Evolutionary conservation across 2,329 filamentous ascomycete genomes (phyloP).

Genomic region (Fusarium sp.): DNA sequence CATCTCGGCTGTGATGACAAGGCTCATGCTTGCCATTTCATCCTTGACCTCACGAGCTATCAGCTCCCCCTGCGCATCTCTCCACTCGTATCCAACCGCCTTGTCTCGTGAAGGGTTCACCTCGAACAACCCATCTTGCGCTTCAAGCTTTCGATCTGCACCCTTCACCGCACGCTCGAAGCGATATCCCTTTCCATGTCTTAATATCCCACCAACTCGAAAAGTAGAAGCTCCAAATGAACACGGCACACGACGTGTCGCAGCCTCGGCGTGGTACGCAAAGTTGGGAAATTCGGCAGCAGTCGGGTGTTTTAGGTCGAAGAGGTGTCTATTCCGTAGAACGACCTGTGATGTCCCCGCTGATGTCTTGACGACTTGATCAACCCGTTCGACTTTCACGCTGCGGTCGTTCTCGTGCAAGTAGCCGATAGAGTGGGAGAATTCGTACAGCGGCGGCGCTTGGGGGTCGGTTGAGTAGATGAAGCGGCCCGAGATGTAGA

Average conservation of each 20-base stretch:
- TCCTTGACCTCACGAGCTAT: constrained; percentile 49
- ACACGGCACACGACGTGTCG: constrained; percentile 44
- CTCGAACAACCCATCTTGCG: constrained; percentile 44
- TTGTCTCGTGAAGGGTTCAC: constrained; percentile 41
- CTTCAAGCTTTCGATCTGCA: constrained; percentile 37
- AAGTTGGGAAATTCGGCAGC: constrained; percentile 45
- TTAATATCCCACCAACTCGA: constrained; percentile 35
- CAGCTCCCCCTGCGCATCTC: constrained; percentile 41
- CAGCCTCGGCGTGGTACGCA: constrained; percentile 48
- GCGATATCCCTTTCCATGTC: constrained; percentile 42
- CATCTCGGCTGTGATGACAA: constrained; percentile 49
- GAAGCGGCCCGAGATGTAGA: constrained; percentile 50
- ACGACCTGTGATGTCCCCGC: constrained; percentile 41
- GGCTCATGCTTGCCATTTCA: constrained; percentile 41
- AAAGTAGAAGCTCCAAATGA: constrained; percentile 46
- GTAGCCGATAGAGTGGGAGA: constrained; percentile 50
- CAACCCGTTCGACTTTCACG: constrained; percentile 48
- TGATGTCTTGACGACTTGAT: constrained; percentile 41
- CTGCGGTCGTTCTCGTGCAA: constrained; percentile 47
- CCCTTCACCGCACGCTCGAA: constrained; percentile 46
- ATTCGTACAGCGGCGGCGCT: constrained; percentile 50
- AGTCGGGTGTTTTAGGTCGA: constrained; percentile 49
- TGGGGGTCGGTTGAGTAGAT: constrained; percentile 46
- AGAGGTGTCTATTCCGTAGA: constrained; percentile 48
- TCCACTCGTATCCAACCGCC: constrained; percentile 49